These are phyloP conservation scores for Cladorrhinum samala DNA, from an alignment of 495 filamentous ascomycete species.

Conservation along the genomic window DNA sequence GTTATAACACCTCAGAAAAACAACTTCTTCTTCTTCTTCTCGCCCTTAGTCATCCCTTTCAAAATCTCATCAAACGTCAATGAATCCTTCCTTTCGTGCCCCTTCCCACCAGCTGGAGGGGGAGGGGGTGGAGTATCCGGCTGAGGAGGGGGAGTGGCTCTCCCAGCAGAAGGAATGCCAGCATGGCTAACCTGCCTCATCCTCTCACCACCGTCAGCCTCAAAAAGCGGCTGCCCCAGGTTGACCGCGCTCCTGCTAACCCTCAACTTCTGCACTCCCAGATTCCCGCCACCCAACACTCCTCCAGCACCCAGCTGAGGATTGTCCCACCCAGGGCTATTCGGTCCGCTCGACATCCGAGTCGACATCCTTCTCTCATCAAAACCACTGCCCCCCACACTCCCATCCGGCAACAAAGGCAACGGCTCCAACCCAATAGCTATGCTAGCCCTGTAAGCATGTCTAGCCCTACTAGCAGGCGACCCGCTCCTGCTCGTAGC, in stretches of 20 bases:
- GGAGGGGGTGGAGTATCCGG: not conserved
- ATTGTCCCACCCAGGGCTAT: conserved; percentile 5
- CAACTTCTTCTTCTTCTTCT: conserved; percentile 39
- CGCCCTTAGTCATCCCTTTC: conserved; percentile 41
- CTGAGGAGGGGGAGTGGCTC: not conserved
- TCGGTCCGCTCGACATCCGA: conserved; percentile 4
- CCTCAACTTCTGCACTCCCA: not conserved
- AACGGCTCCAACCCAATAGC: conserved; percentile 43
- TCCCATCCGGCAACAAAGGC: not conserved
- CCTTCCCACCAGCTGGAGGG: not conserved
- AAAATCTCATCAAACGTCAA: conserved; percentile 60
- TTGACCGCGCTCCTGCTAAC: conserved; percentile 12
- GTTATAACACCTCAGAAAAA: conserved; percentile 29
- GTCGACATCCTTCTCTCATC: not conserved
- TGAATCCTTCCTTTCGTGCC: conserved; percentile 3
- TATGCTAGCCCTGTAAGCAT: conserved; percentile 38
- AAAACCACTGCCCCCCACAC: not conserved
- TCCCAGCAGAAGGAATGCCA: not conserved
- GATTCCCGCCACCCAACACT: not conserved
- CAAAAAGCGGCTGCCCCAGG: not conserved
- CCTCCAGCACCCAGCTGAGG: not conserved
- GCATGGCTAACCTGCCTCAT: conserved; percentile 11
- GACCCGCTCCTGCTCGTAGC: conserved; percentile 21
- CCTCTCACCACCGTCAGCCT: not conserved
- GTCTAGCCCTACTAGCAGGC: conserved; percentile 20